Conservation (phyloP, 73 alveolate genomes). For the Paramecium bursaria region DNA sequence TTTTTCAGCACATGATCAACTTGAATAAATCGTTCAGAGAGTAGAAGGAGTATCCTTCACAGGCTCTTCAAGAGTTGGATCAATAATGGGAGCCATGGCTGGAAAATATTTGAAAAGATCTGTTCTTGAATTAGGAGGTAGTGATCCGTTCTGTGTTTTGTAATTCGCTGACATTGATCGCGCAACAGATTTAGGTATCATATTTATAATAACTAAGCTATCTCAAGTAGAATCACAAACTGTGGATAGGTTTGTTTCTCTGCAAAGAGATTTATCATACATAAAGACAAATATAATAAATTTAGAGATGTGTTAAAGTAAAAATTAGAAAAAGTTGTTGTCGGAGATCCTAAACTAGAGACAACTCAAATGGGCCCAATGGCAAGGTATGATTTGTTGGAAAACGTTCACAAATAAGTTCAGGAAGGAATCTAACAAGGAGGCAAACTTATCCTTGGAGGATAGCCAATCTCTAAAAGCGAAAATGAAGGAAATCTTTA, state of each 20-base stretch:
- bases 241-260: slow-evolving; percentile 87
- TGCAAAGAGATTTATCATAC: slow-evolving; percentile 85
- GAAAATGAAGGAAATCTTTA: slow-evolving; percentile 54
- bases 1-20: slow-evolving; percentile 67
- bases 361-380: slow-evolving; percentile 83
- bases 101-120: slow-evolving; percentile 79
- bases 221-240: slow-evolving; percentile 74
- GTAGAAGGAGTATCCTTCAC: slow-evolving; percentile 84
- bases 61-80: slow-evolving; percentile 85
- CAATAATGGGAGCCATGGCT: slow-evolving; percentile 77
- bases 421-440: slow-evolving; percentile 72
- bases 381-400: slow-evolving; percentile 75
- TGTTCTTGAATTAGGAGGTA: slow-evolving; percentile 90
- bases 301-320: slow-evolving; percentile 70
- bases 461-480: slow-evolving; percentile 17
- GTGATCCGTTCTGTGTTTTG: slow-evolving; percentile 87
- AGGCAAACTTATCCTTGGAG: slow-evolving; percentile 79
- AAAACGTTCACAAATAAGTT: slow-evolving; percentile 67
- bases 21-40: slow-evolving; percentile 73
- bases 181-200: slow-evolving; percentile 61
- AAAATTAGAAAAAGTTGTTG: slow-evolving; percentile 62
- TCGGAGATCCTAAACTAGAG: slow-evolving; percentile 81
- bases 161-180: slow-evolving; percentile 78
- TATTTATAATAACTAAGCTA: slow-evolving; percentile 66
- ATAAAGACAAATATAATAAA: slow-evolving; percentile 71